Evolutionary conservation across 306 rosid species (phyloP).

Genomic region (Vicia faba): DNA sequence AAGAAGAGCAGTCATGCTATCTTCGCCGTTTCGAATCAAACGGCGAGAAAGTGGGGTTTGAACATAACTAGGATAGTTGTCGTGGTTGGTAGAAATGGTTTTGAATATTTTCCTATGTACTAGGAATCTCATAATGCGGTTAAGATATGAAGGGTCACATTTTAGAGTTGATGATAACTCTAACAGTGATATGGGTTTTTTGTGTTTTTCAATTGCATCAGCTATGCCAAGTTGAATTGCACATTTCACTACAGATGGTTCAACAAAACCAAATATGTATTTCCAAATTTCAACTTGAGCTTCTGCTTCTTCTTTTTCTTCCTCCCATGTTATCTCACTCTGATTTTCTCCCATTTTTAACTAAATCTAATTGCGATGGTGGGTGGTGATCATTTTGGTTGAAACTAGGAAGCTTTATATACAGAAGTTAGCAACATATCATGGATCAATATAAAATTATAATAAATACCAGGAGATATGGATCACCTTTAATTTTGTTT

Average conservation of each 20-base stretch:
- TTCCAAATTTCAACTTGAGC: conserved; percentile 50
- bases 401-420: conserved; percentile 17
- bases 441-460: not conserved
- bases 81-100: not conserved
- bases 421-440: conserved; percentile 6
- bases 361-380: too few relatives aligned
- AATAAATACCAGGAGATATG: not conserved
- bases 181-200: conserved; percentile 51
- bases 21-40: conserved; percentile 30
- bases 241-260: conserved; percentile 64
- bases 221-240: conserved; percentile 69
- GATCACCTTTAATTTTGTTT: not conserved
- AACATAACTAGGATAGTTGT: not conserved
- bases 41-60: conserved; percentile 49
- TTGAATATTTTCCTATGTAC: conserved; percentile 52
- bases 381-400: not conserved
- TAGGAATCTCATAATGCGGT: conserved; percentile 63
- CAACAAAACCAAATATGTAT: conserved; percentile 58
- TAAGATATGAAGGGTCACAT: conserved; percentile 43
- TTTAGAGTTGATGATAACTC: conserved; percentile 50
- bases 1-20: conserved; percentile 31
- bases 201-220: conserved; percentile 59
- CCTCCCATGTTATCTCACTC: conserved; percentile 25
- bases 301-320: conserved; percentile 36
- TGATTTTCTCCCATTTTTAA: conserved; percentile 32